Base-by-base conservation (phyloP, 805 yeast genomes). In the Wickerhamiella cacticola region DNA sequence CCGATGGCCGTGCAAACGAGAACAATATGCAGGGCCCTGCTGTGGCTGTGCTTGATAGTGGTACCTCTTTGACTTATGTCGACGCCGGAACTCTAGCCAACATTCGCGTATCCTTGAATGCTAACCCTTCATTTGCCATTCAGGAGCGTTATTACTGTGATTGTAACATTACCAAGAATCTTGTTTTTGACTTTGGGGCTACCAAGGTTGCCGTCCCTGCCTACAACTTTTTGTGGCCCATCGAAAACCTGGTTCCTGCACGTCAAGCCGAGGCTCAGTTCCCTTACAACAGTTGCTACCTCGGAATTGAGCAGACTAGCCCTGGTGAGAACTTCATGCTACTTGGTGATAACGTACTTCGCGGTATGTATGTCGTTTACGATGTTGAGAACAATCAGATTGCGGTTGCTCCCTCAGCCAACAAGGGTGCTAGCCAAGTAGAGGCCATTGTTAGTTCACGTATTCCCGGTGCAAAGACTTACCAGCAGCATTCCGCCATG, bases 311-410 rank as follows among this genome's bases (percentile, higher is more conserved):
- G 53, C 51, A 50, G 45, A 18, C 40, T 15, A n/a, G 26, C 19
- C 25, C 47, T 18, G 52, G 63, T 65, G 57, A 63, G 56, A 57
- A 66, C 49, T 54, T 61, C 24, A 58, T 70, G 16, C 65, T 77
- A 39, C 62, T 81, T 33, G 87, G 87, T 13, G 84, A 79, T 58
- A 72, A 71, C 50, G 66, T 80, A 52, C 63, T 81, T 52, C 68
- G 80, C 49, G 70, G 72, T 41, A 76, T 78, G 41, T 81, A 80
- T 59, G 66, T 75, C 24, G 84, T 79, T 10, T 78, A 73, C 60
- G 82, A 81, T 59, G 63, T 79, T 50, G 80, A 77, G 24, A 72
- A 70, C 54, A 64, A 63, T 41, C 68, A 74, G 52, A 67, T 80
- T 33, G 76, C 80, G 2, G 51, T 80, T 46, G 83, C 76, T 13